phyloP scores from a whole-genome alignment of 495 filamentous ascomycete species.

The Penicillium malachiteum region DNA sequence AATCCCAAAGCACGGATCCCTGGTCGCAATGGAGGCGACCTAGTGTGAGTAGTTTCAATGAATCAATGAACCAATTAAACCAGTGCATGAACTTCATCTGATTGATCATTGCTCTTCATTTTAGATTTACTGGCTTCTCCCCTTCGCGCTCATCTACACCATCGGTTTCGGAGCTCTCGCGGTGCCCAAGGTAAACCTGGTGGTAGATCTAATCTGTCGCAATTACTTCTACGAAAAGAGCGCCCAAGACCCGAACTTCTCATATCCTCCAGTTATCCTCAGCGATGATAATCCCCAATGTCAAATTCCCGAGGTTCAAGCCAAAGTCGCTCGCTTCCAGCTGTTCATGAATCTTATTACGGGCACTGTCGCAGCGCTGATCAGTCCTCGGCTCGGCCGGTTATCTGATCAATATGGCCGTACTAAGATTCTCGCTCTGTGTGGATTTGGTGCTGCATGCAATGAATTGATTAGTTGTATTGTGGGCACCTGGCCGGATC shows the following conservation, averaged over 20 bases:
- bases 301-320: slow-evolving; percentile 66
- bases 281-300: slow-evolving; percentile 73
- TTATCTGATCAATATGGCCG: slow-evolving; percentile 89
- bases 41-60: slow-evolving; percentile 18
- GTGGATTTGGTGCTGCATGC: slow-evolving; percentile 63
- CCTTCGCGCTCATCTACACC: slow-evolving; percentile 71
- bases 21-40: slow-evolving; percentile 23
- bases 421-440: slow-evolving; percentile 64
- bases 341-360: slow-evolving; percentile 69
- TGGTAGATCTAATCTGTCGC: slow-evolving; percentile 75
- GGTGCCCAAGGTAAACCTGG: slow-evolving; percentile 78
- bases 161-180: slow-evolving; percentile 80
- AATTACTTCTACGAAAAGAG: slow-evolving; percentile 68
- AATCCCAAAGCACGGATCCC: slow-evolving; percentile 1
- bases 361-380: slow-evolving; percentile 71
- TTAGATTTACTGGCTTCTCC: slow-evolving; percentile 83
- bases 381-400: slow-evolving; percentile 76
- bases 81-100: background rate
- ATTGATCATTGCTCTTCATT: slow-evolving; percentile 4
- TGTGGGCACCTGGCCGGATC: slow-evolving; percentile 70
- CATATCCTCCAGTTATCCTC: slow-evolving; percentile 62
- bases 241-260: slow-evolving; percentile 54
- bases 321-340: slow-evolving; percentile 71
- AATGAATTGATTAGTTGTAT: slow-evolving; percentile 74
- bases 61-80: background rate